Evolutionary conservation across 108 stramenopile species (phyloP), one percentile per base, ranked within the genome.

Genomic region (Cyclostephanos invisitatus): DNA sequence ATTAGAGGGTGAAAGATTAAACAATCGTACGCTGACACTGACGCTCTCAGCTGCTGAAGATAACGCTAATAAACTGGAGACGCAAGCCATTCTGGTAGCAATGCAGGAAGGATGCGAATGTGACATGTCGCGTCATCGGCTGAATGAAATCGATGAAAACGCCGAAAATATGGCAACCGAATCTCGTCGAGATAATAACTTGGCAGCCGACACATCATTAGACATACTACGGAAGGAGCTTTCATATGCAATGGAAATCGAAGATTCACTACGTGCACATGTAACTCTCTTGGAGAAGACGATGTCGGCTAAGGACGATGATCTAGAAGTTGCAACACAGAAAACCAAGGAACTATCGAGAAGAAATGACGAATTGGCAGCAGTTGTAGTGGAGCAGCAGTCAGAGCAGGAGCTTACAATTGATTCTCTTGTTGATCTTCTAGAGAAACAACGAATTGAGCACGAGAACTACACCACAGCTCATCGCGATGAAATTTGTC

Each of bases 231-330:
- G 55, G 25, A 63, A 64, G 32, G 62, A 73, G 40, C 54, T 73
- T 22, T 50, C 62, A 0, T 29, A 28, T 29, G 71, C 67, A n/a
- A 59, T 69, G 58, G 44, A 58, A 48, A 64, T 0, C 3, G 79
- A 73, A 59, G 42, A 46, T 22, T 72, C 66, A 17, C 79, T 80
- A 32, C 67, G 62, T n/a, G 64, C 55, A 18, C 64, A 68, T 46
- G 54, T 80, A 18, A 22, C 29, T 1, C 72, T 69, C 0, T 63
- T 80, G 17, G 79, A 80, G 65, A 55, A 80, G 44, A 68, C 73
- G 42, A 58, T 64, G 68, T 40, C 47, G 35, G 29, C 25, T 7
- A 7, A 64, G n/a, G 79, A 73, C 5, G 57, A 49, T 9, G 72
- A 80, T 51, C 72, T 80, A 28, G 72, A 80, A 38, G 42, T 67